phyloP scores from a whole-genome alignment of 371 early-diverging fungal species.

The Syncephalastrum monosporum region DNA sequence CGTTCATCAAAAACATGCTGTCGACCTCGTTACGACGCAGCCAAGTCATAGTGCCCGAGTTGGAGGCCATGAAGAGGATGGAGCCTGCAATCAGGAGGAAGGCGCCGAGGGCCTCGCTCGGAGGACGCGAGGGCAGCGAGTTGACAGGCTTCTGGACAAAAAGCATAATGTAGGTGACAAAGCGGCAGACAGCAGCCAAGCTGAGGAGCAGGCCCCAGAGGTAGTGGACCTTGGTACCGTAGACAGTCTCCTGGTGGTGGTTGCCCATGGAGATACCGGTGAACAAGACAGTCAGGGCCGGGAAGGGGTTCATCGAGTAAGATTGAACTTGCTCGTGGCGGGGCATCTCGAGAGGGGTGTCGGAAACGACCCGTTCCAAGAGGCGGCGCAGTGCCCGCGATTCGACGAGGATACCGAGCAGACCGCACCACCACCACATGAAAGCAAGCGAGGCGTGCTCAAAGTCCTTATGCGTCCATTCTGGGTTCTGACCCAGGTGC shows the following conservation, averaged over 20 bases:
- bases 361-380: slow-evolving; percentile 23
- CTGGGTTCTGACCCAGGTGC: slow-evolving; percentile 51
- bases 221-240: slow-evolving; percentile 56
- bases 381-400: slow-evolving; percentile 48
- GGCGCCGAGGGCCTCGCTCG: slow-evolving; percentile 42
- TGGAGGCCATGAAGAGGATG: slow-evolving; percentile 55
- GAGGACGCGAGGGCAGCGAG: slow-evolving; percentile 37
- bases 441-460: slow-evolving; percentile 66
- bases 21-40: slow-evolving; percentile 43
- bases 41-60: slow-evolving; percentile 45
- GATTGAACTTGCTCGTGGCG: slow-evolving; percentile 23
- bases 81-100: slow-evolving; percentile 44
- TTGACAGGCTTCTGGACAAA: slow-evolving; percentile 28
- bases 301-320: slow-evolving; percentile 51
- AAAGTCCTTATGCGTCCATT: slow-evolving; percentile 65
- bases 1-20: slow-evolving; percentile 52
- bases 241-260: slow-evolving; percentile 59
- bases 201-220: slow-evolving; percentile 58
- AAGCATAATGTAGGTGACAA: slow-evolving; percentile 41
- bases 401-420: slow-evolving; percentile 54
- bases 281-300: slow-evolving; percentile 57
- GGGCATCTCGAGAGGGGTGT: slow-evolving; percentile 20
- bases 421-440: slow-evolving; percentile 69
- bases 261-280: slow-evolving; percentile 66
- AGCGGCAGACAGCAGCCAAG: slow-evolving; percentile 55